Base-by-base conservation (phyloP, 106 monocot species). In the Acorus calamus region DNA sequence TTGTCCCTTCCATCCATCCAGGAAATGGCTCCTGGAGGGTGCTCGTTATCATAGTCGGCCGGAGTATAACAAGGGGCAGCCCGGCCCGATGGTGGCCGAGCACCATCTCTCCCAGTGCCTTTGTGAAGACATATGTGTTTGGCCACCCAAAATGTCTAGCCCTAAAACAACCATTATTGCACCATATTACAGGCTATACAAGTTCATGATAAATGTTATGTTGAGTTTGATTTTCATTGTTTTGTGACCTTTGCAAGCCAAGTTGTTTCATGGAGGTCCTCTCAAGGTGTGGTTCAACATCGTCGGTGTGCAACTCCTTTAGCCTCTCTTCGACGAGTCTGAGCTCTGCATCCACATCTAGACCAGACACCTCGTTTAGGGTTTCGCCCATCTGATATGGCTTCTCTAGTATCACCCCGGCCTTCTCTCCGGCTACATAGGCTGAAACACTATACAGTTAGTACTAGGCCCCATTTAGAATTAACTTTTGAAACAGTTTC, bases 91-190 rank as follows among this genome's bases (percentile, higher is more conserved):
- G 45, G 53, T 80, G 66, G 44, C 80, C 80, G 48, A 90, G 75
- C 44, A 85, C 9, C 89, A 86, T 90, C 74, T 90, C 89, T 59
- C 78, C 89, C 80, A 90, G 71, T 47, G 89, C 82, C 71, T 90
- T 90, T 50, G 89, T 86, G 61, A 86, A 86, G 6, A 90, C 89
- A 59, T 90, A 90, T 7, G 89, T 90, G 52, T 90, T 90, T 58
- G 89, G 86, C 89, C 89, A 90, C 4, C 89, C 89, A 71, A 67
- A 83, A 66, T 45, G 13, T 55, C 66, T 80, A 9, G 89, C 82
- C 73, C 89, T 79, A 49, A 8, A 74, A 74, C 44, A 68, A 4
- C 6, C 13, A 4, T 4, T 12, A 2, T 6, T 28, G 9, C 5
- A 4, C 60, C 11, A 45, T 5, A 46, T 1, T 48, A 5, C 10